Evolutionary conservation across 306 rosid genomes (phyloP).

Genomic region (Vachellia collinsii): DNA sequence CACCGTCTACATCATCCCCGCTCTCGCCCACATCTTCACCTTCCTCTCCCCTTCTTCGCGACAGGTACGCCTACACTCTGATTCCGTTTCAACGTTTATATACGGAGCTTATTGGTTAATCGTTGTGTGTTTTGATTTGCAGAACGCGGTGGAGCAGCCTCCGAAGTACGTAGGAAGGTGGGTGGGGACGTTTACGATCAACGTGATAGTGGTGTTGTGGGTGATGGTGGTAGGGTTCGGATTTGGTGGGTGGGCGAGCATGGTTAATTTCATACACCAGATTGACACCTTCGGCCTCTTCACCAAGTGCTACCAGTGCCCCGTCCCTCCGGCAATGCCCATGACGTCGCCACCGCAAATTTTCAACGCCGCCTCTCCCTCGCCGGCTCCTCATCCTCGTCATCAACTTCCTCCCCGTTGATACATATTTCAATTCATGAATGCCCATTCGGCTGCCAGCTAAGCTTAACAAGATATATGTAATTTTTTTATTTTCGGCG

Average conservation of each 20-base stretch:
- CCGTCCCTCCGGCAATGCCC: not conserved
- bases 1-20: constrained; percentile 96
- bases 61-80: constrained; percentile 46
- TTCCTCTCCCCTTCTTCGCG: constrained; percentile 81
- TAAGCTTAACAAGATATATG: not conserved
- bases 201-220: constrained; percentile 75
- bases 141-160: constrained; percentile 20
- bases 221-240: constrained; percentile 76
- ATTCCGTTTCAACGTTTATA: not conserved
- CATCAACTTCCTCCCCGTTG: not conserved
- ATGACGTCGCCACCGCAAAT: not conserved
- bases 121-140: not conserved
- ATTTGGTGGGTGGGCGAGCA: constrained; percentile 41
- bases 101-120: too few species aligned
- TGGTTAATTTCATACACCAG: constrained; percentile 73
- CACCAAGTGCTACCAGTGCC: constrained; percentile 88
- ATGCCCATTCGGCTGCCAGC: not conserved
- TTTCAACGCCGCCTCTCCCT: constrained; percentile 8
- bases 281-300: constrained; percentile 85
- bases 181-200: constrained; percentile 67
- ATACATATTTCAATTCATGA: not conserved
- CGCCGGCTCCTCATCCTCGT: not conserved
- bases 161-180: constrained; percentile 28
- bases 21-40: constrained; percentile 88
- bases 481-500: not conserved